Evolutionary conservation across 2,329 filamentous ascomycete genomes (phyloP), one percentile per base, ranked within the genome.

Genomic region (Podosphaera xanthii): DNA sequence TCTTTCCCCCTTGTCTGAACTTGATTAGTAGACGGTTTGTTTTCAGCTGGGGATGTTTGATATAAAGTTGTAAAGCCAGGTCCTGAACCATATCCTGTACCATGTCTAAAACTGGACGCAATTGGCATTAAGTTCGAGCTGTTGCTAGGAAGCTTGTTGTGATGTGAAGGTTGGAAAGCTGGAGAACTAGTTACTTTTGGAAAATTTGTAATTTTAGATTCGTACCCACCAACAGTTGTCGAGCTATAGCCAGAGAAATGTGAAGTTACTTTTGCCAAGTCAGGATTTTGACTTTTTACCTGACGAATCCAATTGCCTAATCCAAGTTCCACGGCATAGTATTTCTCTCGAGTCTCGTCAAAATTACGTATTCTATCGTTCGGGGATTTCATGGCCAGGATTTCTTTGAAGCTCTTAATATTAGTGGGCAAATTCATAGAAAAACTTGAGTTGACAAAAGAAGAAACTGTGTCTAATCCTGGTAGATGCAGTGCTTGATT

Each of bases 1-100:
- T 94, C 89, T 73, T 95, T 96, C 69, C 90, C 83, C 74, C 90
- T 91, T 46, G 83, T 79, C 65, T 71, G 60, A 68, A 71, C 62
- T 71, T 72, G 61, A 65, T 69, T 62, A 33, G 62, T 65, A n/a
- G 64, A 65, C n/a, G 66, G 59, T 54, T 68, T 69, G 30, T 60
- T 61, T 50, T 63, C 62, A 48, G 60, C 58, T 22, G 64, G 59
- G 22, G 63, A 61, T 30, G 63, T 63, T 61, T 67, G 66, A 46
- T 68, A 66, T 14, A 62, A 62, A 7, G 61, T 62, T 52, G 60
- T 55, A 31, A 60, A 50, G 33, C 50, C 34, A n/a, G 59, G 42
- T 35, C 60, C 46, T 57, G 63, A 58, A 8, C 61, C 64, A 48
- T 60, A 60, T 49, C 30, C 42, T 14, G 58, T 60, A 14, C 61